Percentiles rank a stretch among this genome's conserved stretches.
phyloP scores from a whole-genome alignment of 2,329 filamentous ascomycete species.

The Pseudogymnoascus sp. region DNA sequence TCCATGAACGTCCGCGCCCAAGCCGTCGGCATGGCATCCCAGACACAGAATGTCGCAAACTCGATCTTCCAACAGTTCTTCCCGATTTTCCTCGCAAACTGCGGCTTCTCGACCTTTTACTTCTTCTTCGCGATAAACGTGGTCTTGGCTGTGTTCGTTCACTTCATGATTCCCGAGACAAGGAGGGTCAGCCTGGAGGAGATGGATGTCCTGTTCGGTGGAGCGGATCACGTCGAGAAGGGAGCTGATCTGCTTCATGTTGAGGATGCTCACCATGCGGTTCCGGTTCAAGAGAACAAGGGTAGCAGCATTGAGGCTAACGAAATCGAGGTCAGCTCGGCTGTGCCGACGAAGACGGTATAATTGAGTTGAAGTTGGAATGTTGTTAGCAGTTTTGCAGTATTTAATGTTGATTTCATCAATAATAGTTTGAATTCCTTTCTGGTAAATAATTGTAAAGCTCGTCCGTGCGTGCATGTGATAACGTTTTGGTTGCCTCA shows the following conservation, averaged over 20 bases:
- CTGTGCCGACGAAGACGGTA: slow-evolving; percentile 2
- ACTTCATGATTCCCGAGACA: slow-evolving; percentile 48
- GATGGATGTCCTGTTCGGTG: slow-evolving; percentile 48
- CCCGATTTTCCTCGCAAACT: slow-evolving; percentile 57
- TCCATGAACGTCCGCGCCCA: slow-evolving; percentile 67
- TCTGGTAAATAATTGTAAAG: not conserved
- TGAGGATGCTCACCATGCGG: slow-evolving; percentile 23
- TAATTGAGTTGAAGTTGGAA: not conserved
- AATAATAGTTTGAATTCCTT: not conserved
- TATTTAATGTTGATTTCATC: slow-evolving; percentile 1
- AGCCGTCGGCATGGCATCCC: slow-evolving; percentile 57
- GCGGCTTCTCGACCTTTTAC: slow-evolving; percentile 37
- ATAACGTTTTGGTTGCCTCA: not conserved
- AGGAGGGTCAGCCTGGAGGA: slow-evolving; percentile 48
- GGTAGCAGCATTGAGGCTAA: not conserved
- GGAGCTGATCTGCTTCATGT: slow-evolving; percentile 24
- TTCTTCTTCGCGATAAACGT: slow-evolving; percentile 49
- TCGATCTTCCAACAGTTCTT: slow-evolving; percentile 65
- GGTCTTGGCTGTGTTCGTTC: slow-evolving; percentile 42
- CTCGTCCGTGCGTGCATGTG: not conserved
- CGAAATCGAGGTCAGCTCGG: not conserved
- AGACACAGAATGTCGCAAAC: slow-evolving; percentile 59
- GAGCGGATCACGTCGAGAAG: slow-evolving; percentile 27
- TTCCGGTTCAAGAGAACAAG: not conserved
- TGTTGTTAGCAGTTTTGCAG: not conserved